Evolutionary conservation across 768 basidiomycete species (phyloP).

Genomic region (Podaxis sp.): DNA sequence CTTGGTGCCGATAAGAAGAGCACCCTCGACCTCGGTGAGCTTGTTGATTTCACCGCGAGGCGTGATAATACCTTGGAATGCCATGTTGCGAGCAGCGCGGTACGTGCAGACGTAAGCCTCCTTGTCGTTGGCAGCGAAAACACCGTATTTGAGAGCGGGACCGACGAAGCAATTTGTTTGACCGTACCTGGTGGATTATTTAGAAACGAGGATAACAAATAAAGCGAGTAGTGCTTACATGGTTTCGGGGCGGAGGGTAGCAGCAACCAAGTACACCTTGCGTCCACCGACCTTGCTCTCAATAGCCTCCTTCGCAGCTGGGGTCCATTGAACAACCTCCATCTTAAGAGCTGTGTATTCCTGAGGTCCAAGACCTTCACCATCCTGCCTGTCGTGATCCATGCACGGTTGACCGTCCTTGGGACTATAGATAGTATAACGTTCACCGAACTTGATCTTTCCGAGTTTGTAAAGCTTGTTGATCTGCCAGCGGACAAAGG

Average conservation of each 20-base stretch:
- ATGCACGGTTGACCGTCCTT: slow-evolving; percentile 99
- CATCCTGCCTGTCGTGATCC: slow-evolving; percentile 97
- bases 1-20: slow-evolving; percentile 81
- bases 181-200: slow-evolving; percentile 66
- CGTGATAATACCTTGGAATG: slow-evolving; percentile 84
- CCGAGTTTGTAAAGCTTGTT: slow-evolving; percentile 85
- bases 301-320: slow-evolving; percentile 60
- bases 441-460: slow-evolving; percentile 97
- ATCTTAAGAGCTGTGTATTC: slow-evolving; percentile 96
- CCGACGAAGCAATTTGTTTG: slow-evolving; percentile 99
- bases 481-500: slow-evolving; percentile 97
- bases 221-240: slow-evolving; percentile 54
- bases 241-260: slow-evolving; percentile 94
- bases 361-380: slow-evolving; percentile 92
- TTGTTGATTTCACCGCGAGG: slow-evolving; percentile 71
- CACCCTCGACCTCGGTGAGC: slow-evolving; percentile 75
- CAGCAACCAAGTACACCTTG: slow-evolving; percentile 91
- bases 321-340: slow-evolving; percentile 86
- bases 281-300: slow-evolving; percentile 70
- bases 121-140: slow-evolving; percentile 83
- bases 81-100: slow-evolving; percentile 96
- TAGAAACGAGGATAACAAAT: slow-evolving; percentile 8
- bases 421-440: slow-evolving; percentile 97
- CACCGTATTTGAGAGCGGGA: slow-evolving; percentile 83
- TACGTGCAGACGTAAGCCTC: slow-evolving; percentile 89